Evolutionary conservation across 805 yeast species (phyloP).

Genomic region (Cyberlindnera bimundalis): DNA sequence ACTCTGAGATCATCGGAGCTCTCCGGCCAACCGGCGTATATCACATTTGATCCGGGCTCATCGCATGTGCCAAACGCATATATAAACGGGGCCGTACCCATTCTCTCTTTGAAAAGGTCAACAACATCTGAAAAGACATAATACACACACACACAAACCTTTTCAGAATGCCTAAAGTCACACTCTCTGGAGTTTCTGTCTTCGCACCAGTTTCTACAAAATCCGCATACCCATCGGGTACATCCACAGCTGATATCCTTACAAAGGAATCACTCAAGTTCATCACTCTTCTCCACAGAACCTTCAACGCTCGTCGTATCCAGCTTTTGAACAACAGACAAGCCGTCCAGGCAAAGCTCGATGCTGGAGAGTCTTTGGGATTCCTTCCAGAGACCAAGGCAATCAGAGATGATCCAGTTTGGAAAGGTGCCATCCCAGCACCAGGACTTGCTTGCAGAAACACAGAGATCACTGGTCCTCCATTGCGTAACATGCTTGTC

Average conservation of each 20-base stretch:
- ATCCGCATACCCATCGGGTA: conserved; percentile 36
- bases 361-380: conserved; percentile 52
- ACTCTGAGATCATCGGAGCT: not conserved
- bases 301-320: conserved; percentile 60
- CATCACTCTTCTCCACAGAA: conserved; percentile 67
- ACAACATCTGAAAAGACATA: no score
- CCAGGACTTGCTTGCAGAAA: conserved; percentile 71
- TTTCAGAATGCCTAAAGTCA: conserved; percentile 19
- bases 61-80: no score
- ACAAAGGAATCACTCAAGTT: conserved; percentile 53
- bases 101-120: no score
- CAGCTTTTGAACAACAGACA: conserved; percentile 59
- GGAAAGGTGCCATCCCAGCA: conserved; percentile 74
- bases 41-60: not conserved
- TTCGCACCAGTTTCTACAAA: conserved; percentile 31
- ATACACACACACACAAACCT: no score
- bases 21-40: conserved; percentile 2
- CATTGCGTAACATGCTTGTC: conserved; percentile 72
- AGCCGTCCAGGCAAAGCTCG: conserved; percentile 53
- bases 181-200: conserved; percentile 34
- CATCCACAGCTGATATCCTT: conserved; percentile 36
- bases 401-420: conserved; percentile 68
- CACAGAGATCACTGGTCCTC: conserved; percentile 84
- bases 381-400: conserved; percentile 62
- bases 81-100: no score